Conservation (phyloP, 805 yeast species). For the Yarrowia divulgata region DNA sequence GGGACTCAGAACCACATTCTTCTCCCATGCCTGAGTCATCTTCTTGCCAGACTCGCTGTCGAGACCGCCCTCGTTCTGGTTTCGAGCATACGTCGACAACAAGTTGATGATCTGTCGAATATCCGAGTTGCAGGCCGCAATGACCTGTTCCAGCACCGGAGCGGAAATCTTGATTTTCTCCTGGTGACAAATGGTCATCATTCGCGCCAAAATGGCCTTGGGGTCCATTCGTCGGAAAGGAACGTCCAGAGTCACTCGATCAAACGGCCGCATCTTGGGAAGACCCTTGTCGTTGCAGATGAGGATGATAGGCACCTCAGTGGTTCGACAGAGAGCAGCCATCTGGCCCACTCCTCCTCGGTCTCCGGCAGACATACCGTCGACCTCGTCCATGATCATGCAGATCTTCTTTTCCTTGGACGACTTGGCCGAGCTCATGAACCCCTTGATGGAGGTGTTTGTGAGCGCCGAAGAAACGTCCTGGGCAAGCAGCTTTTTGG, state of each 20-base stretch:
- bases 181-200: conserved; percentile 87
- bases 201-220: conserved; percentile 76
- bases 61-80: conserved; percentile 61
- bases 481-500: conserved; percentile 74
- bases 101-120: conserved; percentile 93
- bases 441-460: conserved; percentile 86
- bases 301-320: conserved; percentile 87
- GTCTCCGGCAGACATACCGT: conserved; percentile 99
- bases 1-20: conserved; percentile 88
- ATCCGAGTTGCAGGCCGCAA: conserved; percentile 85
- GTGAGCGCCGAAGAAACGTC: conserved; percentile 73
- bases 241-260: conserved; percentile 76
- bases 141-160: conserved; percentile 79
- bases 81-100: conserved; percentile 81
- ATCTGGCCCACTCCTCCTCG: conserved; percentile 97
- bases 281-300: conserved; percentile 92
- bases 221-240: conserved; percentile 91
- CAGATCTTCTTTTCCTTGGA: conserved; percentile 64
- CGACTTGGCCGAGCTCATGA: conserved; percentile 55
- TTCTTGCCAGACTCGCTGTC: conserved; percentile 68
- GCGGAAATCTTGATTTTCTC: conserved; percentile 85
- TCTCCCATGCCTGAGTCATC: conserved; percentile 78
- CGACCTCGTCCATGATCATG: conserved; percentile 97
- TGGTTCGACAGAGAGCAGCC: conserved; percentile 82
- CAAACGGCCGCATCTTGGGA: conserved; percentile 97